Evolutionary conservation across 345 rosid genomes (phyloP), one percentile per base, ranked within the genome.

Genomic region (Gossypium sturtianum): DNA sequence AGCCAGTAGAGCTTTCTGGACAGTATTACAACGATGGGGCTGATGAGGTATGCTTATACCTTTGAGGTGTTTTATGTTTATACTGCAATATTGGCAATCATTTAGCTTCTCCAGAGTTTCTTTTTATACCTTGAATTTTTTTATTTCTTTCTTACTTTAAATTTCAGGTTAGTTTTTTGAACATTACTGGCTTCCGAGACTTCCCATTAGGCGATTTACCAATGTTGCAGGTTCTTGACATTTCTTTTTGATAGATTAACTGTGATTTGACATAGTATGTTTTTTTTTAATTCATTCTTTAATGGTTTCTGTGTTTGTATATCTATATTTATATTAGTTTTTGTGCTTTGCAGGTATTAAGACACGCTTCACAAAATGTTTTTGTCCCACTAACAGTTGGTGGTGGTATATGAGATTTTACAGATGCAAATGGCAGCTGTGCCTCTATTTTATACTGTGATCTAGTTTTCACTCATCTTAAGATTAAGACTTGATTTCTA

Each of bases 351-450:
- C 74, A 91, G 98, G 97, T 95, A n/a, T 77, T 95, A 84, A 90
- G 99, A 83, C 62, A 72, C 77, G 82, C 99, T 45, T 95, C 97
- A 64, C 91, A 91, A 82, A 95, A 90, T 81, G 97, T 93, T 74
- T 95, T 95, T 87, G 99, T 93, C 48, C 98, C 99, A 25, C 82
- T 95, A 75, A 88, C 98, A 17, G 98, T 95, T 74, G 99, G 99
- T 81, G 98, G 99, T 84, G 98, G 99, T 72, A 90, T 95, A 67
- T 83, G 98, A 83, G 98, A 95, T 82, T 95, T 93, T 80, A 93
- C 91, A 3, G 98, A 95, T 78, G 93, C 97, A 73, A 91, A 82
- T 78, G 99, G 97, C 85, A 93, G 93, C 98, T 90, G 83, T 56
- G 15, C 63, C n/a, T 52, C 10, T 48, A 8, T 68, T 10, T 64